Evolutionary conservation across 805 yeast genomes (phyloP).

Genomic region (Ogataea kodamae): DNA sequence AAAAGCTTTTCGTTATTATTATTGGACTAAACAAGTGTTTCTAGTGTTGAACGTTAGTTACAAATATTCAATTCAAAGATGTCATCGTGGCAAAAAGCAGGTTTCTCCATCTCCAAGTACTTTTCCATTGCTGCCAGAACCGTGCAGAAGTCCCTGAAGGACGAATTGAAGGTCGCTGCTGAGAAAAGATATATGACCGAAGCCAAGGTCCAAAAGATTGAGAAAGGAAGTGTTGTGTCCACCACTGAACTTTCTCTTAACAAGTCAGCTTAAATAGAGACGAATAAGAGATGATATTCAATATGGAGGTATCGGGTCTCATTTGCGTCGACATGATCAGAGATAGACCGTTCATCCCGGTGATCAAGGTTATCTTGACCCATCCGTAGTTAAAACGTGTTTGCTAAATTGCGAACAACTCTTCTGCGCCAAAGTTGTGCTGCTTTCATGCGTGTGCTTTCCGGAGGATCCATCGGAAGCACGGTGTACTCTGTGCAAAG

Average conservation of each 20-base stretch:
- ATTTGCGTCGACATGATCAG: too few species aligned
- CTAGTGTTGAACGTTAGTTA: constrained; percentile 8
- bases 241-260: constrained; percentile 24
- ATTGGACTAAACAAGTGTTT: constrained; percentile 14
- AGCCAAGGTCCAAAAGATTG: constrained; percentile 66
- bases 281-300: constrained; percentile 9
- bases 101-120: constrained; percentile 78
- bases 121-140: constrained; percentile 87
- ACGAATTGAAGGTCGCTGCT: constrained; percentile 72
- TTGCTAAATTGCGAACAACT: too few species aligned
- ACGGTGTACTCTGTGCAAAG: constrained; percentile 3
- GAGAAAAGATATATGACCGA: constrained; percentile 73
- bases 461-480: background rate
- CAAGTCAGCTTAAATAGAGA: constrained; percentile 18
- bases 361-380: too few species aligned
- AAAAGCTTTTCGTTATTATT: constrained; percentile 17
- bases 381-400: too few species aligned
- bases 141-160: constrained; percentile 82
- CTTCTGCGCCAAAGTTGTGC: too few species aligned
- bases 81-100: constrained; percentile 66
- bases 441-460: too few species aligned
- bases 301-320: constrained; percentile 6
- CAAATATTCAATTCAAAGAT: constrained; percentile 25
- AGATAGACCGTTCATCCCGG: too few species aligned
- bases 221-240: constrained; percentile 53